A percentile compares a stretch with the other conserved stretches of the same genome.
phyloP scores from a whole-genome alignment of 2,329 filamentous ascomycete genomes.

The Fusarium redolens region DNA sequence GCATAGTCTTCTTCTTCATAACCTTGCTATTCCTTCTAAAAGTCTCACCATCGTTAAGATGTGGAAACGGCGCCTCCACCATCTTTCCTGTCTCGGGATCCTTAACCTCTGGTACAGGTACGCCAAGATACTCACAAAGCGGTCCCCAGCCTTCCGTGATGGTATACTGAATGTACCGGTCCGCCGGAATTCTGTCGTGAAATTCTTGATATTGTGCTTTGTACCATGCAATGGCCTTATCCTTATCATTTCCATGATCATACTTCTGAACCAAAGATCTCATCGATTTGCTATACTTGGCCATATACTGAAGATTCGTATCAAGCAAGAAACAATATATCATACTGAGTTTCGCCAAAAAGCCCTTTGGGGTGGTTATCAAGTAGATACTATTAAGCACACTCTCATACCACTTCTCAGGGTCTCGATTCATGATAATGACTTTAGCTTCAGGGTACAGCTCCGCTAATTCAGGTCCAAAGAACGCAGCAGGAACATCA shows the following conservation, averaged over 20 bases:
- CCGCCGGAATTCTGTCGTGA: slow-evolving; percentile 48
- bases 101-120: slow-evolving; percentile 50
- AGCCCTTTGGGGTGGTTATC: slow-evolving; percentile 37
- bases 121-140: slow-evolving; percentile 54
- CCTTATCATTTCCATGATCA: slow-evolving; percentile 50
- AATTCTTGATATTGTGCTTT: slow-evolving; percentile 53
- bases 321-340: slow-evolving; percentile 49
- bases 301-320: slow-evolving; percentile 36
- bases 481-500: slow-evolving; percentile 68
- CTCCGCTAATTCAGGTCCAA: slow-evolving; percentile 52
- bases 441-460: slow-evolving; percentile 52
- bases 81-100: slow-evolving; percentile 47
- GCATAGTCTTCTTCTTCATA: slow-evolving; percentile 17
- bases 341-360: slow-evolving; percentile 42
- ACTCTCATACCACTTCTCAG: slow-evolving; percentile 51
- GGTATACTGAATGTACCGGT: slow-evolving; percentile 53
- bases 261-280: slow-evolving; percentile 42
- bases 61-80: slow-evolving; percentile 50
- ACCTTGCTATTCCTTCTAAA: slow-evolving; percentile 33
- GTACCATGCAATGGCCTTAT: slow-evolving; percentile 53
- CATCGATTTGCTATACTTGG: slow-evolving; percentile 46
- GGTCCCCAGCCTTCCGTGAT: slow-evolving; percentile 56
- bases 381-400: slow-evolving; percentile 48
- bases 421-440: slow-evolving; percentile 54
- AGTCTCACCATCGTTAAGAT: slow-evolving; percentile 46